Base-by-base conservation (phyloP, 2,329 filamentous ascomycete species). In the Sporothrix curviconia region DNA sequence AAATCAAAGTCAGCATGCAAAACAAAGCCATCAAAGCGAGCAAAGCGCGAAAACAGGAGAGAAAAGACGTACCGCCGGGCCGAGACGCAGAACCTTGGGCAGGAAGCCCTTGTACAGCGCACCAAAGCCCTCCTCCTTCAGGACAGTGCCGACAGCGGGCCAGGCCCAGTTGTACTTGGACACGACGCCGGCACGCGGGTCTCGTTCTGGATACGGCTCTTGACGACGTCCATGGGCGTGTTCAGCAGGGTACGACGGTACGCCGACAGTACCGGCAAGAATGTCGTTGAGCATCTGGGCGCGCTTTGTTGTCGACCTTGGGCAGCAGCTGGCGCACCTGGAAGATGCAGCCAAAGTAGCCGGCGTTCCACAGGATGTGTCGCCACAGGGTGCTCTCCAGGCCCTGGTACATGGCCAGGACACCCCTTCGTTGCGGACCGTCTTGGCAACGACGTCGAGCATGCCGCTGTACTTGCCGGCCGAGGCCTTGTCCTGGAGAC, bases 141-240 rank as follows among this genome's bases (percentile, higher is more conserved):
- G 85, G 60, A 99, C 90, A 7, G 89, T 94, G 57, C 82, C 86
- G 52, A 96, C 78, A 22, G 90, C 85, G 47, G 90, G 89, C 83
- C 86, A 96, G 32, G 94, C 94, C 94, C 94, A 99, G 82, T 97
- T 96, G 79, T 99, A 99, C 81, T 99, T 99, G 69, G 89, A 89
- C 22, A 84, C 75, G 55, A 82, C 78, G 5, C 94, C 94, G n/a
- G 72, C 39, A 95, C 77, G 78, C 89, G 92, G 64, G 89, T 80
- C 57, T 84, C 90, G 76, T 99, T 99, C 75, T 99, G 94, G 65
- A 99, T 99, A 62, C 94, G 87, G 64, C 89, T 95, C 83, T 99
- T 99, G 76, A 97, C 92, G 19, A 97, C 92, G 68, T 97, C 46
- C 84, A 96, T 86, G 58, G 92, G 91, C 3, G 92, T 97, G 79